A percentile compares a stretch with the other conserved stretches of the same genome.
These are phyloP conservation scores for Colletotrichum camelliae DNA, from an alignment of 2,329 filamentous ascomycete genomes.

Conservation along the genomic window DNA sequence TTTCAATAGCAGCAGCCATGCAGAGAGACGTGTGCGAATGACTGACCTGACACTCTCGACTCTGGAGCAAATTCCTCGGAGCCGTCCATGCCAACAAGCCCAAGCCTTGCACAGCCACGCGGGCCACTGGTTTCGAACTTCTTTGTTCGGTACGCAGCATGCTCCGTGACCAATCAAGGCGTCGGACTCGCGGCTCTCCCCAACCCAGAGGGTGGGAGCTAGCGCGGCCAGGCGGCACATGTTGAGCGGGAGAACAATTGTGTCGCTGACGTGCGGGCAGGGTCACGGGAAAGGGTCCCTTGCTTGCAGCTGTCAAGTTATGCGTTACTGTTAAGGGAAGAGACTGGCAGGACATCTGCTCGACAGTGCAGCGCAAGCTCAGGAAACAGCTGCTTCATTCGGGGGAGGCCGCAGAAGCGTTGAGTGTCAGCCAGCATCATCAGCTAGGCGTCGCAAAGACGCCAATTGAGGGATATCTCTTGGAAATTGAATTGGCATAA, in stretches of 20 bases:
- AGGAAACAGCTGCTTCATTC: neutral
- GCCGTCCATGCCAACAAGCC: neutral
- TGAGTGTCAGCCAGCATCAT: neutral
- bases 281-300: neutral
- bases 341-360: neutral
- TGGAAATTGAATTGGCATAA: neutral
- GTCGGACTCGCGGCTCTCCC: neutral
- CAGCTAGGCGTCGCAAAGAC: neutral
- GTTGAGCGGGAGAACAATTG: neutral
- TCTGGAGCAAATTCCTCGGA: neutral
- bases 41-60: neutral
- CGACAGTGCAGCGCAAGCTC: neutral
- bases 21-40: neutral
- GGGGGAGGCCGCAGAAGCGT: neutral
- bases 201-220: neutral
- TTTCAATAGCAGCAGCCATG: neutral
- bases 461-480: neutral
- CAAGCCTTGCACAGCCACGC: constrained; percentile 19
- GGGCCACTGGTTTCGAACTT: neutral
- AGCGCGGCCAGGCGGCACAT: neutral
- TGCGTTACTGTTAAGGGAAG: neutral
- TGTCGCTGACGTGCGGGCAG: neutral
- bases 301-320: neutral
- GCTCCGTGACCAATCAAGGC: neutral
- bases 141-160: neutral